A percentile compares a stretch with the other conserved stretches of the same genome.
These are phyloP conservation scores for Talaromyces nanjingensis DNA, from an alignment of 495 filamentous ascomycete genomes.

Conservation along the genomic window DNA sequence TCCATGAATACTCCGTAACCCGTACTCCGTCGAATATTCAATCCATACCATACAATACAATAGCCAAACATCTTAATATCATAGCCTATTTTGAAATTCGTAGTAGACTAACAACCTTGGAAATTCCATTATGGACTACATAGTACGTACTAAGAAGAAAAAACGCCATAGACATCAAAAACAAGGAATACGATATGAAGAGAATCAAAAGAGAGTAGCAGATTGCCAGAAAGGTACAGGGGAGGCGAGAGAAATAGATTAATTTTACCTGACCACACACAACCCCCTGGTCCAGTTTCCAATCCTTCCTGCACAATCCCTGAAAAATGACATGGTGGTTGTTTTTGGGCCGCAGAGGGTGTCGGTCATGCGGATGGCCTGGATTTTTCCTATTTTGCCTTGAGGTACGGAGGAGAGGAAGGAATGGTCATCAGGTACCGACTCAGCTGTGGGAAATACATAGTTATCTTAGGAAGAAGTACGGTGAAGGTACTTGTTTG, in stretches of 20 bases:
- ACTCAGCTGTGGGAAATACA: neutral
- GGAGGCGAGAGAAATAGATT: neutral
- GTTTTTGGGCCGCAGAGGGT: neutral
- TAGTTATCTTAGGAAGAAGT: neutral
- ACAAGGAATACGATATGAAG: neutral
- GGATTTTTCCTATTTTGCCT: neutral
- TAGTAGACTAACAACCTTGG: neutral
- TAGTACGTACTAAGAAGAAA: neutral
- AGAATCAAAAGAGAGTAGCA: neutral
- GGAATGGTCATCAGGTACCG: neutral
- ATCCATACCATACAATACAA: neutral
- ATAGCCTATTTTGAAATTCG: neutral
- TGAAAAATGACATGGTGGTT: neutral
- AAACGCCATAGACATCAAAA: neutral
- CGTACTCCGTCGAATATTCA: neutral
- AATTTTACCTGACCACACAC: neutral
- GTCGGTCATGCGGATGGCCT: slow-evolving; percentile 5
- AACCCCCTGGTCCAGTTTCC: neutral
- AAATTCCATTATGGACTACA: neutral
- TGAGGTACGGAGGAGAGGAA: too few relatives aligned
- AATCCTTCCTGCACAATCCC: neutral
- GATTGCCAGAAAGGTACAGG: neutral
- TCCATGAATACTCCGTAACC: neutral
- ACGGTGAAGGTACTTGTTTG: slow-evolving; percentile 1
- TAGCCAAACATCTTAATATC: neutral